Evolutionary conservation across 768 basidiomycete genomes (phyloP).

Genomic region (Gloeopeniophorella convolvens): DNA sequence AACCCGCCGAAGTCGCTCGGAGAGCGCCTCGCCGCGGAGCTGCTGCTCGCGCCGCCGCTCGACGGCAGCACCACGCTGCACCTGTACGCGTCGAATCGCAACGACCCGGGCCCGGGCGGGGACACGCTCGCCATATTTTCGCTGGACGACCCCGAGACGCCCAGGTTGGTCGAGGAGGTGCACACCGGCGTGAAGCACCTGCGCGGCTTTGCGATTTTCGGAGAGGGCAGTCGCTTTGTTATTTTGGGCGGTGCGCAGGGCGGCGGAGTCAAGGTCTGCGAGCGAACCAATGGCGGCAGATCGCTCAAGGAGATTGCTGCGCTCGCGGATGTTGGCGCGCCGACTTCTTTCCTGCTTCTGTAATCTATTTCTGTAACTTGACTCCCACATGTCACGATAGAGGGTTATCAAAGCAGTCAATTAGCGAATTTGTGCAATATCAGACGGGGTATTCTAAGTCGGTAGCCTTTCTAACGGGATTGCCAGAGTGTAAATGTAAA

Average conservation of each 20-base stretch:
- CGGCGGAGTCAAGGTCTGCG: conserved; percentile 65
- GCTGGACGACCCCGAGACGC: conserved; percentile 37
- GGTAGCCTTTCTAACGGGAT: too few relatives aligned
- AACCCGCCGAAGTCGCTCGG: conserved; percentile 32
- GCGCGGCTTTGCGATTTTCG: conserved; percentile 63
- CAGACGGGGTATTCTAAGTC: too few relatives aligned
- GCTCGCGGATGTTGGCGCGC: conserved; percentile 30
- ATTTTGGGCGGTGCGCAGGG: conserved; percentile 58
- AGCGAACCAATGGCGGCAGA: conserved; percentile 54
- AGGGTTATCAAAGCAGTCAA: too few relatives aligned
- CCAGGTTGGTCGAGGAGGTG: conserved; percentile 54
- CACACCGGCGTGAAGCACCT: conserved; percentile 64
- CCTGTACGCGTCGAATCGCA: conserved; percentile 70
- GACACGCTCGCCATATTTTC: conserved; percentile 70
- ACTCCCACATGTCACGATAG: too few relatives aligned
- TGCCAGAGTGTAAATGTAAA: too few relatives aligned
- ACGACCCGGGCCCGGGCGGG: conserved; percentile 61
- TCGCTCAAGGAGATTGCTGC: conserved; percentile 47
- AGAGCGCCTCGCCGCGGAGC: conserved; percentile 62
- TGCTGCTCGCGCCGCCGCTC: conserved; percentile 53
- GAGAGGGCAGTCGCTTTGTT: conserved; percentile 53
- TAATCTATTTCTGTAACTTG: conserved; percentile 22
- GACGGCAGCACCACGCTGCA: conserved; percentile 46
- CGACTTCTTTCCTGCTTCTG: conserved; percentile 36
- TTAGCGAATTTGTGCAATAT: too few relatives aligned